phyloP scores from a whole-genome alignment of 495 filamentous ascomycete species.

The Clavariopsis aquatica region DNA sequence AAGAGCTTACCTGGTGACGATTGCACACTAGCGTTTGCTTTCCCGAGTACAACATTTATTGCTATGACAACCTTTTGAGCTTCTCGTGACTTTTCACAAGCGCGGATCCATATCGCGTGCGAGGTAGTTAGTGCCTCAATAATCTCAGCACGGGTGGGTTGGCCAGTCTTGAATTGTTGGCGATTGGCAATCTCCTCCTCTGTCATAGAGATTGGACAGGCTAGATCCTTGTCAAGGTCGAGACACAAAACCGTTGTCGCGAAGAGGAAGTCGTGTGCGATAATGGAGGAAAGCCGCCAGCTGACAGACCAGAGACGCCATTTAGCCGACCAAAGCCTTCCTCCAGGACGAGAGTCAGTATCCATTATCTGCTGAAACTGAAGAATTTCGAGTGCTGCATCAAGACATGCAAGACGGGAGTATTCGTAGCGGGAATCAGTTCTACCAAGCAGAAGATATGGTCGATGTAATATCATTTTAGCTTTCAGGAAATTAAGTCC shows the following conservation, averaged over 20 bases:
- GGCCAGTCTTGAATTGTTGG: slow-evolving; percentile 7
- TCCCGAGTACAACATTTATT: slow-evolving; percentile 17
- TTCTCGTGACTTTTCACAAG: slow-evolving; percentile 20
- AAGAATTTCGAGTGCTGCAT: slow-evolving; percentile 51
- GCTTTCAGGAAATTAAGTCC: slow-evolving; percentile 47
- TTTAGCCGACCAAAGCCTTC: slow-evolving; percentile 39
- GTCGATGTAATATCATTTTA: slow-evolving; percentile 50
- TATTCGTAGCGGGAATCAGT: slow-evolving; percentile 37
- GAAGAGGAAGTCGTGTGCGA: slow-evolving; percentile 52
- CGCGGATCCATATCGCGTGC: slow-evolving; percentile 14
- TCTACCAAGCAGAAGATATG: slow-evolving; percentile 44
- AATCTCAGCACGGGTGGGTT: slow-evolving; percentile 22
- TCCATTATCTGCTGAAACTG: slow-evolving; percentile 44
- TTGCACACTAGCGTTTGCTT: background rate
- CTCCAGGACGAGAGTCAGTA: slow-evolving; percentile 42
- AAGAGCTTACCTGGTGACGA: background rate
- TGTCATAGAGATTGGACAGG: slow-evolving; percentile 2
- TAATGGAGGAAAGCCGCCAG: slow-evolving; percentile 52
- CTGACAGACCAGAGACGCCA: slow-evolving; percentile 41
- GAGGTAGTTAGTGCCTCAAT: slow-evolving; percentile 12
- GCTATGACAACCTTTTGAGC: slow-evolving; percentile 20
- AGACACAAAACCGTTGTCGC: slow-evolving; percentile 54
- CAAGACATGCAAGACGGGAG: slow-evolving; percentile 48
- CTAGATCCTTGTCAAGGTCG: slow-evolving; percentile 23
- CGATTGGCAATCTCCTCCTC: background rate